Evolutionary conservation across 495 filamentous ascomycete species (phyloP).

Genomic region (Aspergillus funiculosus): DNA sequence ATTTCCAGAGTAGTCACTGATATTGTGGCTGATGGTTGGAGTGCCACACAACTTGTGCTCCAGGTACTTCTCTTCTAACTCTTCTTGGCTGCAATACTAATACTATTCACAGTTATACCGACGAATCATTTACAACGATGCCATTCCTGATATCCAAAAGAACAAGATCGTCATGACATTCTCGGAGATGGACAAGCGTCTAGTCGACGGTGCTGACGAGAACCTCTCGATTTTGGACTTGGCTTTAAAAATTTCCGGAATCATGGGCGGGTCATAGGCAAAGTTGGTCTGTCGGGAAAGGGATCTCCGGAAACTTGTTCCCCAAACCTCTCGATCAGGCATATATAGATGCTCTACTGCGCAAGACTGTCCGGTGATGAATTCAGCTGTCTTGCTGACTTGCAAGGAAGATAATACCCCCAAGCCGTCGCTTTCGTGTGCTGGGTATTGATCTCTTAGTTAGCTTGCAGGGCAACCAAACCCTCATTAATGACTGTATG

Average conservation of each 20-base stretch:
- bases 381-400: too few relatives aligned
- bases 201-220: conserved; percentile 98
- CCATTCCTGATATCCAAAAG: conserved; percentile 76
- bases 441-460: background rate
- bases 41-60: conserved; percentile 77
- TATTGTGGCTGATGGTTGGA: conserved; percentile 97
- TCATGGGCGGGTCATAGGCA: conserved; percentile 48
- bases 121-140: conserved; percentile 74
- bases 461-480: background rate
- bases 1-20: conserved; percentile 75
- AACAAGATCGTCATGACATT: conserved; percentile 85
- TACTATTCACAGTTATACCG: conserved; percentile 63
- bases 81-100: background rate
- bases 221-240: conserved; percentile 86
- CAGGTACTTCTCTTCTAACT: conserved; percentile 51
- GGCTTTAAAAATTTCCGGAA: conserved; percentile 68
- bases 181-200: conserved; percentile 85
- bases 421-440: too few relatives aligned
- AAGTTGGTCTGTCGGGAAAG: background rate
- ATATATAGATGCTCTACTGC: background rate
- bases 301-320: background rate
- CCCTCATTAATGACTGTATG: conserved; percentile 20
- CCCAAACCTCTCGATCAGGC: background rate
- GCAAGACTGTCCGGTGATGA: too few relatives aligned
- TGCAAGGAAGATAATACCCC: too few relatives aligned